Conservation (phyloP, 805 yeast genomes). For the Hanseniaspora thailandica region DNA sequence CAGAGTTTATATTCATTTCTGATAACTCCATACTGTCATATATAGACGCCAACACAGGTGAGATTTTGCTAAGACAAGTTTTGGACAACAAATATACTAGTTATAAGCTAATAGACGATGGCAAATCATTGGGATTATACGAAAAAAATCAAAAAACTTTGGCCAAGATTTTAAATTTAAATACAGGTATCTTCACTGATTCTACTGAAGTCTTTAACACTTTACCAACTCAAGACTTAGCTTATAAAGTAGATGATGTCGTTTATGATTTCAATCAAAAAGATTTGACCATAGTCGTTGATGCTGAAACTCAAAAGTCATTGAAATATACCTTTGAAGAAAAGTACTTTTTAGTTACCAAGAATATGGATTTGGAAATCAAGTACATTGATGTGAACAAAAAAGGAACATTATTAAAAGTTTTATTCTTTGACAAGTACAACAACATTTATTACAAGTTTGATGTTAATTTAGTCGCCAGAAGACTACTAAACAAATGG, state of each 20-base stretch:
- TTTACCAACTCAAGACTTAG: not conserved
- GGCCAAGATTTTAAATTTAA: constrained; percentile 15
- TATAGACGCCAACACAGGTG: constrained; percentile 29
- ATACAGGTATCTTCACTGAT: constrained; percentile 12
- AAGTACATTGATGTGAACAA: not conserved
- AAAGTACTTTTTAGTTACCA: not conserved
- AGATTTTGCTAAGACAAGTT: constrained; percentile 27
- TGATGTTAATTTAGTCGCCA: not conserved
- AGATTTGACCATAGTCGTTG: not conserved
- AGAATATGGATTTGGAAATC: not conserved
- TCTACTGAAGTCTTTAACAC: not conserved
- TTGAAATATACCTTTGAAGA: not conserved
- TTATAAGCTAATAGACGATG: not conserved
- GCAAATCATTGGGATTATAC: constrained; percentile 16
- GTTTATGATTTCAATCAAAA: constrained; percentile 15
- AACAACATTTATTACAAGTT: constrained; percentile 1
- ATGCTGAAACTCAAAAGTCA: not conserved
- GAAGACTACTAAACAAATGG: constrained; percentile 27
- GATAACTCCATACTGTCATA: constrained; percentile 26
- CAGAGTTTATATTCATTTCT: constrained; percentile 18
- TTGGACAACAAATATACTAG: constrained; percentile 15
- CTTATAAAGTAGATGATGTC: not conserved
- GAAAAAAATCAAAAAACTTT: not conserved
- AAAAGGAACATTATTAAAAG: not conserved
- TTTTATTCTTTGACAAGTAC: not conserved